Base-by-base conservation (phyloP, 139 green algal genomes). In the Volvox africanus region DNA sequence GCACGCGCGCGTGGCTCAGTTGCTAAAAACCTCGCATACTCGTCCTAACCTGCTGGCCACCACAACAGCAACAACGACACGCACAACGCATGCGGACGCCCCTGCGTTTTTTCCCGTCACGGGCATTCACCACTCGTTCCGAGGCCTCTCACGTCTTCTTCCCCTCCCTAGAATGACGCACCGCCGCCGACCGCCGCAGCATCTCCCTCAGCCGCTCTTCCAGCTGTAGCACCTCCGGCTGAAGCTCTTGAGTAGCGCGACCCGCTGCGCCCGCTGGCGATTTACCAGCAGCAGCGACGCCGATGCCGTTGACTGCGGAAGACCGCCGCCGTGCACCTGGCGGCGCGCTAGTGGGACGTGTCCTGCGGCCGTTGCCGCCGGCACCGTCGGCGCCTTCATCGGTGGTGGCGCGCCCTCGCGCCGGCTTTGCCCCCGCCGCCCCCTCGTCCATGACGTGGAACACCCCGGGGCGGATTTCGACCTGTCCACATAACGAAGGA, bases 141-240 rank as follows among this genome's bases (percentile, higher is more conserved):
- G 44, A 55, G 44, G 44, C 44, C 44, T 9, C 5, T 9, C 5
- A 55, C 44, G 44, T 55, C 44, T 55, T 14, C 44, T 55, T 55
- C 44, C 44, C 44, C 44, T 55, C 44, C 44, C 44, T 9, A 55
- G 44, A 55, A 55, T 55, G 24, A 82, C 95, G 68, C 87, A 94
- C 69, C 67, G 86, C 61, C 69, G 93, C 87, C 19, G 71, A 50
- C 50, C 75, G 55, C 37, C 62, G 20, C 73, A 96, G 84, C 85
- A 87, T 84, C 28, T 77, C 82, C 30, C 94, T 24, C 94, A 96
- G 92, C 19, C 6, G 18, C 20, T 93, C 89, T 87, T 96, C 92
- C n/a, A 95, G 35, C 32, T 78, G 77, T 6, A 80, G 68, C 75
- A 95, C 28, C 62, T 82, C 88, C 19, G 92, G 92, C 20, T 90